These are phyloP conservation scores for Xerophyta viscosa DNA, from an alignment of 106 monocot genomes.

Conservation along the genomic window DNA sequence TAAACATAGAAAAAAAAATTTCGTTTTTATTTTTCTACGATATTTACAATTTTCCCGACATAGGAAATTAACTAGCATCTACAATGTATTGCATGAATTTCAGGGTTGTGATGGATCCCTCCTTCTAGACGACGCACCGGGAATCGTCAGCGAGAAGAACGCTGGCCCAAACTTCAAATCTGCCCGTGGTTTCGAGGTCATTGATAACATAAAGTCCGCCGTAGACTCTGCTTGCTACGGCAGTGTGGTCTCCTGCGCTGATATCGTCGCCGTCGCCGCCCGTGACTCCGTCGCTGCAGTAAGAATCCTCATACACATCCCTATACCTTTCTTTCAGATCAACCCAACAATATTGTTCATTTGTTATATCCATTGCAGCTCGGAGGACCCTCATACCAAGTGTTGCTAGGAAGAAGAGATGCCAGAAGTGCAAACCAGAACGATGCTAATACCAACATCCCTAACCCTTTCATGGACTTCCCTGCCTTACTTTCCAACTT, in stretches of 20 bases:
- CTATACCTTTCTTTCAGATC: too few relatives aligned
- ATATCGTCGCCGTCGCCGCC: too few relatives aligned
- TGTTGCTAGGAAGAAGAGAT: constrained; percentile 65
- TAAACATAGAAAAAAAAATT: too few relatives aligned
- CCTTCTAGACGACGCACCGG: constrained; percentile 26
- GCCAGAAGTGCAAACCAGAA: constrained; percentile 2
- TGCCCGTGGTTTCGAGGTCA: constrained; percentile 16
- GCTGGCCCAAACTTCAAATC: constrained; percentile 27
- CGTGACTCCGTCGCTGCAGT: constrained; percentile 27
- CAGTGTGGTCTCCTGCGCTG: too few relatives aligned
- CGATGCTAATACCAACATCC: constrained; percentile 52
- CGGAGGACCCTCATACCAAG: constrained; percentile 53
- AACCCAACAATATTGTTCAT: too few relatives aligned
- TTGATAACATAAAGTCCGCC: too few relatives aligned
- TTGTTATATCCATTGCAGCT: too few relatives aligned
- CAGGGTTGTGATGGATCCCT: constrained; percentile 44
- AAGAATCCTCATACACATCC: background rate
- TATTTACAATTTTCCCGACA: too few relatives aligned
- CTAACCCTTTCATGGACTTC: constrained; percentile 27
- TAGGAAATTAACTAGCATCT: too few relatives aligned
- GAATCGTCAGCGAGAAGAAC: constrained; percentile 23
- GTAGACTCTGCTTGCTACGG: too few relatives aligned
- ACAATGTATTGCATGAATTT: background rate
- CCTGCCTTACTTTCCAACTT: constrained; percentile 23
- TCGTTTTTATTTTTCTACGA: too few relatives aligned